phyloP scores from a whole-genome alignment of 371 early-diverging fungal species.

The Lichtheimia corymbifera region DNA sequence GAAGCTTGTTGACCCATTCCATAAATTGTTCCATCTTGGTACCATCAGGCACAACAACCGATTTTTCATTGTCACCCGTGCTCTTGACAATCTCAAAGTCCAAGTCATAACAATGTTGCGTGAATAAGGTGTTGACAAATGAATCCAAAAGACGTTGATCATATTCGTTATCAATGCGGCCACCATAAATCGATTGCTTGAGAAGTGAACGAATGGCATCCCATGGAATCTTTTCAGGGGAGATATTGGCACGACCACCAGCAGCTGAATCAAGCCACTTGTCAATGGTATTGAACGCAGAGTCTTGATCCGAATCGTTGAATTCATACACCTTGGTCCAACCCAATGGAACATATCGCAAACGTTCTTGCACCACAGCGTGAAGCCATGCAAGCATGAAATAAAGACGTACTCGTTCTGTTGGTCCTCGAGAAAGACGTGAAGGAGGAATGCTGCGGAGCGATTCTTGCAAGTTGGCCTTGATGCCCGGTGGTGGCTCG shows the following conservation, averaged over 20 bases:
- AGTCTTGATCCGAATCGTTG: conserved; percentile 95
- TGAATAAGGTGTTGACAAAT: conserved; percentile 87
- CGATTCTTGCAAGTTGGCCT: conserved; percentile 89
- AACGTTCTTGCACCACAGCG: conserved; percentile 91
- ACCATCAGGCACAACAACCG: conserved; percentile 84
- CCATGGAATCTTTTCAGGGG: conserved; percentile 97
- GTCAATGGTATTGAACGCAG: conserved; percentile 88
- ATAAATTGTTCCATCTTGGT: conserved; percentile 85
- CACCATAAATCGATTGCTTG: conserved; percentile 93
- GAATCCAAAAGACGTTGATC: conserved; percentile 89
- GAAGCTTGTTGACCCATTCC: conserved; percentile 85
- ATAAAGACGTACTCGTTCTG: conserved; percentile 87
- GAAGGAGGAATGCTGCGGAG: conserved; percentile 69
- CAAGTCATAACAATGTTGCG: conserved; percentile 79
- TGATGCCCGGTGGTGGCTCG: conserved; percentile 96
- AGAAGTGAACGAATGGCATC: conserved; percentile 86
- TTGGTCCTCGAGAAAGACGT: conserved; percentile 71
- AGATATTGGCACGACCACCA: conserved; percentile 83
- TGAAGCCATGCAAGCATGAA: conserved; percentile 98
- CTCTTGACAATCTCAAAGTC: conserved; percentile 80
- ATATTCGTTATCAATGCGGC: conserved; percentile 91
- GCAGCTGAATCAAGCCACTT: conserved; percentile 86
- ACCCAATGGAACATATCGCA: conserved; percentile 95
- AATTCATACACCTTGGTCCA: conserved; percentile 98
- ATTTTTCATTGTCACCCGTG: conserved; percentile 37